Evolutionary conservation across 108 stramenopile species (phyloP), one percentile per base, ranked within the genome.

Genomic region (Cyclostephanos invisitatus): DNA sequence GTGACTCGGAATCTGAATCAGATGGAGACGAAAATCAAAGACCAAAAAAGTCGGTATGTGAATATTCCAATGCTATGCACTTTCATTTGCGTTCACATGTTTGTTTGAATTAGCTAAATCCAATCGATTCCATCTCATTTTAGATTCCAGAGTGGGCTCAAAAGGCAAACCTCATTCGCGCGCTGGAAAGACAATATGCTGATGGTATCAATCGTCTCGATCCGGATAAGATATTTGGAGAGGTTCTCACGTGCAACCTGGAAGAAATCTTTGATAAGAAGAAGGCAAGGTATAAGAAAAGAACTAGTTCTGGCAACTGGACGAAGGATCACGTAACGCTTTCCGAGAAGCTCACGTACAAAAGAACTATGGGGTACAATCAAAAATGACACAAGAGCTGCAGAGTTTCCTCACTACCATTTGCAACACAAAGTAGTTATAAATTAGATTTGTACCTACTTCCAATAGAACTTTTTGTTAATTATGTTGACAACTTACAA

Each of bases 281-380:
- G 71, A 91, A 90, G 82, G 66, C 74, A n/a, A 78, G 87, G n/a
- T 97, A 92, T 64, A 60, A 80, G 20, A 81, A 65, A 24, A 77
- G 96, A 40, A 93, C 90, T 14, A 88, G 86, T 67, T 88, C 90
- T 24, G 96, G 91, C 0, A 89, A 97, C 78, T 97, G 96, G 96
- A 68, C 83, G 5, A 83, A 83, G 28, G 96, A 97, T 75, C 70
- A 84, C 35, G 88, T 94, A 5, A 95, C 94, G 15, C 56, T 71
- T 44, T 80, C 79, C 9, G 96, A 97, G 66, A 93, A 93, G 79
- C 78, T 89, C 22, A 75, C 84, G 21, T 97, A 97, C 83, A 91
- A 89, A 56, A 69, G 86, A 59, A 74, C 81, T 15, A 97, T 97
- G 96, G 93, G 92, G 14, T 96, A 83, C 56, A 60, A 82, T 36